A percentile compares a stretch with the other conserved stretches of the same genome.
These are phyloP conservation scores for Dryadomyces quercus-mongolicae DNA, from an alignment of 2,329 filamentous ascomycete species.

Conservation along the genomic window DNA sequence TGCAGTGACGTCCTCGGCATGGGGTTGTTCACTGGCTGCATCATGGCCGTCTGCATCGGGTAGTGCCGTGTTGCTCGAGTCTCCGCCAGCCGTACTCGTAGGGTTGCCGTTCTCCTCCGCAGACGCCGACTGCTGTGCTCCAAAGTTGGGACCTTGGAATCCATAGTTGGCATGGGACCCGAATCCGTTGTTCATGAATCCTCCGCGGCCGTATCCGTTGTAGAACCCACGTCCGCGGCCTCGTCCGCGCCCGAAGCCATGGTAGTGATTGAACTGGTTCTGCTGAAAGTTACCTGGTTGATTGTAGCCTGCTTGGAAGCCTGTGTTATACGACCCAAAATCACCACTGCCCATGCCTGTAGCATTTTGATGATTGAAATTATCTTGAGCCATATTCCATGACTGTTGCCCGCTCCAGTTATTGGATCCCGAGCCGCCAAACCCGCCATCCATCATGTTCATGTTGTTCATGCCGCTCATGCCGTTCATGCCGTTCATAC, in stretches of 20 bases:
- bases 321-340: conserved; percentile 67
- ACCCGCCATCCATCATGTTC: conserved; percentile 64
- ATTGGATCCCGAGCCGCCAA: conserved; percentile 55
- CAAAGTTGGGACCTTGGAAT: conserved; percentile 2
- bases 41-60: conserved; percentile 1
- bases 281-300: conserved; percentile 77
- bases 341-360: conserved; percentile 70
- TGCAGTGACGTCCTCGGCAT: not conserved
- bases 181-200: conserved; percentile 19
- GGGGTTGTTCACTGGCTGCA: conserved; percentile 17
- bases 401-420: conserved; percentile 72
- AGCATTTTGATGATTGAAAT: conserved; percentile 79
- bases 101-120: not conserved
- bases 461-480: conserved; percentile 63
- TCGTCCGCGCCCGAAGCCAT: conserved; percentile 52
- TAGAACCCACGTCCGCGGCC: conserved; percentile 54
- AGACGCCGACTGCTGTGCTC: not conserved
- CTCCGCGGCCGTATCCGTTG: conserved; percentile 43
- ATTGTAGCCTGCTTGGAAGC: conserved; percentile 67
- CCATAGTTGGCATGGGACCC: not conserved
- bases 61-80: not conserved
- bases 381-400: conserved; percentile 80
- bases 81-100: not conserved
- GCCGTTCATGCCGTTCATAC: conserved; percentile 68
- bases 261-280: conserved; percentile 69